These are phyloP conservation scores for Cichorium intybus DNA, from an alignment of 140 eudicot genomes.

Conservation along the genomic window DNA sequence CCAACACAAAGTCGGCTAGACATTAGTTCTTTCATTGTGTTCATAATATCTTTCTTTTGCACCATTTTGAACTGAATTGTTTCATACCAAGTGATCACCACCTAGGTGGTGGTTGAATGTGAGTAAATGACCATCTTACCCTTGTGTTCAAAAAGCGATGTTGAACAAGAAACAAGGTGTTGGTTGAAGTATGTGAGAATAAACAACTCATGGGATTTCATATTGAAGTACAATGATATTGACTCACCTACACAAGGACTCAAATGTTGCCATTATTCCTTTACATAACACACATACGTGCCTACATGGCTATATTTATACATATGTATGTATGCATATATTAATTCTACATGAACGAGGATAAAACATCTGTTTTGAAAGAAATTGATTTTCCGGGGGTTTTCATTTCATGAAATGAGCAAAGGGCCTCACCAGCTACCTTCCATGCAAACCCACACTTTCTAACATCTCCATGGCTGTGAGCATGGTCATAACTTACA, in stretches of 20 bases:
- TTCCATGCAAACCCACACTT: conserved; percentile 84
- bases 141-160: too few species aligned
- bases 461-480: background rate
- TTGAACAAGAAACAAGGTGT: too few species aligned
- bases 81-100: background rate
- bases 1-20: too few species aligned
- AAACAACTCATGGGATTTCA: too few species aligned
- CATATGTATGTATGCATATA: background rate
- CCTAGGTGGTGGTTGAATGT: too few species aligned
- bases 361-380: conserved; percentile 35
- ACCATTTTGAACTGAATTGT: too few species aligned
- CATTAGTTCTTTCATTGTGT: too few species aligned
- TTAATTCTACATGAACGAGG: conserved; percentile 11
- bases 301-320: background rate
- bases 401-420: conserved; percentile 31
- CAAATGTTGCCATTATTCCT: background rate
- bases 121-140: too few species aligned
- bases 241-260: conserved; percentile 11
- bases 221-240: conserved; percentile 13
- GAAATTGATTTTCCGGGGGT: conserved; percentile 33
- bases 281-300: background rate
- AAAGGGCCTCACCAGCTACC: conserved; percentile 82
- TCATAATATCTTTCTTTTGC: too few species aligned
- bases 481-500: conserved; percentile 49
- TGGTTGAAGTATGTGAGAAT: too few species aligned